Base-by-base conservation (phyloP, 2,329 filamentous ascomycete genomes). In the Neofusicoccum ribis region DNA sequence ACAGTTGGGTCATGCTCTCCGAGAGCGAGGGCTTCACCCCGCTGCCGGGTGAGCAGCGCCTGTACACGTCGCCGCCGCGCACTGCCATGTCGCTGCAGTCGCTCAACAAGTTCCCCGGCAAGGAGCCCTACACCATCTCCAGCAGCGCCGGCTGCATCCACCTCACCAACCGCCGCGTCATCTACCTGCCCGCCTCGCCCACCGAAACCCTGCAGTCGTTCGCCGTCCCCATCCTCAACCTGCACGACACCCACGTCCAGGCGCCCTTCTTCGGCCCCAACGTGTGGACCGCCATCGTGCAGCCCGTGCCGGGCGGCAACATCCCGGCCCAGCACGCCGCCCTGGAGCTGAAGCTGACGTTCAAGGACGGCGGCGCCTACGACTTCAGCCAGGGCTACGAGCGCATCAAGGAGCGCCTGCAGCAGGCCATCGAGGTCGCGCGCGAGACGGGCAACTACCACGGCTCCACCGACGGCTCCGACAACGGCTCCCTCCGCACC, bases 221-320 rank as follows among this genome's bases (percentile, higher is more conserved):
- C 79, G 92, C 92, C 47, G 89, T 90, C 0, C 93, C 93, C 46
- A 90, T 97, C 67, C 85, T 97, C 68, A 93, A 94, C 75, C 86
- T 96, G 50, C 87, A 91, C 77, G 94, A 98, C 78, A 91, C 91
- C 6, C 91, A 91, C 73, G 91, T 96, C 67, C 88, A 89, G 37
- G 91, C 93, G 2, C 93, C 94, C 39, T 96, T 93, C 83, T 96
- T 97, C 77, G 93, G 94, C 20, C 90, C 92, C 4, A 97, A 96
- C 83, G 90, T 91, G 69, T 98, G 93, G 93, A 88, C 88, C 64
- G 90, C 91, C 27, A 81, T 89, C 50, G 88, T 96, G 66, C 89
- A 90, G 71, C 92, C 94, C 1, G 91, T 96, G 27, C 81, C 89
- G 0, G 91, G 91, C 41, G 95, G 95, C 43, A 91, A 92, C 58